phyloP scores from a whole-genome alignment of 352 stramenopile species.

The Halophytophthora batemanensis region DNA sequence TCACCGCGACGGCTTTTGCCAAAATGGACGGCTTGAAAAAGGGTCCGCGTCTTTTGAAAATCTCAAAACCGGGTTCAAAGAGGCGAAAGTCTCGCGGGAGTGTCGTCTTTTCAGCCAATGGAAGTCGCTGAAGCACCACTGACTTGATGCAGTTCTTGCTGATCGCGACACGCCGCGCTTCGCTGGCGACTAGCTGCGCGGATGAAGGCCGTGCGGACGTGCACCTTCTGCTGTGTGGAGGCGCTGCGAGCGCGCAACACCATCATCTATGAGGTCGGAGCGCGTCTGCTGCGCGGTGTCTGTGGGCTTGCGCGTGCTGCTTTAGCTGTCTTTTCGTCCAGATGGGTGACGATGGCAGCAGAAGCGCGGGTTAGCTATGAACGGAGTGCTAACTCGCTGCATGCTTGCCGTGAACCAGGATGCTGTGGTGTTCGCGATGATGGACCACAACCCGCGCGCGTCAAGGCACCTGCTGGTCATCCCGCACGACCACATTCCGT shows the following conservation, averaged over 20 bases:
- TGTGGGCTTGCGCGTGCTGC: too few relatives aligned
- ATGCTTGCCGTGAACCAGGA: constrained; percentile 29
- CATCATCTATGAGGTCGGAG: constrained; percentile 53
- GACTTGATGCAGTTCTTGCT: too few relatives aligned
- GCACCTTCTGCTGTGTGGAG: constrained; percentile 57
- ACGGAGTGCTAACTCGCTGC: neutral
- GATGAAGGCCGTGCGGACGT: constrained; percentile 33
- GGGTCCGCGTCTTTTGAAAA: constrained; percentile 8
- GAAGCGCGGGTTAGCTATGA: neutral
- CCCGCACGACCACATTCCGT: constrained; percentile 54
- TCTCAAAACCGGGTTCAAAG: neutral
- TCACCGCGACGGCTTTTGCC: constrained; percentile 50
- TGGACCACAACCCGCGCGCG: constrained; percentile 56
- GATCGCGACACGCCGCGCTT: too few relatives aligned
- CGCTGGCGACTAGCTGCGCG: too few relatives aligned
- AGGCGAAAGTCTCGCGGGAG: neutral
- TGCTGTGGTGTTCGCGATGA: constrained; percentile 52
- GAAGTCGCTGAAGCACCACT: too few relatives aligned
- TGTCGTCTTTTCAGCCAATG: too few relatives aligned
- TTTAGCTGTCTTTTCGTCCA: too few relatives aligned
- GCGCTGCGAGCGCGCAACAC: constrained; percentile 40
- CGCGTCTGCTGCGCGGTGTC: neutral
- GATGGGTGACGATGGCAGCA: neutral
- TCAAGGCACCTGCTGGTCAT: constrained; percentile 62
- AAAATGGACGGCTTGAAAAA: too few relatives aligned